A percentile compares a stretch with the other conserved stretches of the same genome.
Conservation (phyloP, 306 rosid genomes). For the Inga laurina region DNA sequence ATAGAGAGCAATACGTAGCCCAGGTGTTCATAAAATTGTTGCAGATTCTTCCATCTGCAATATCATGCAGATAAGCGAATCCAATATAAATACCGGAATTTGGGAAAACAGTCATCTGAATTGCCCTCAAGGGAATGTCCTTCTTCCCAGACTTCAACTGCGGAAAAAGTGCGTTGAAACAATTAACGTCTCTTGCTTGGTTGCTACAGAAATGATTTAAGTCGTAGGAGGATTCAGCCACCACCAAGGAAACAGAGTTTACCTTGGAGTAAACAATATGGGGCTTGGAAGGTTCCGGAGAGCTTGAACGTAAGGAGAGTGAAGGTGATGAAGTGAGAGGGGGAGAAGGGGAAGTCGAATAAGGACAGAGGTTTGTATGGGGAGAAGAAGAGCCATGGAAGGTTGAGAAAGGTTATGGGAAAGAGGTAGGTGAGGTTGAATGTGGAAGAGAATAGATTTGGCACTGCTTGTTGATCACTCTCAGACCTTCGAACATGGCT, state of each 20-base stretch:
- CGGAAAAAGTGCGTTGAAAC: constrained; percentile 39
- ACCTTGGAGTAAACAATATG: constrained; percentile 19
- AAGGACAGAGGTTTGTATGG: constrained; percentile 52
- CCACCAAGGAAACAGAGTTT: constrained; percentile 32
- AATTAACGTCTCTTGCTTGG: constrained; percentile 23
- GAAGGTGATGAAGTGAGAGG: constrained; percentile 33
- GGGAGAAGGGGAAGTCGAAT: constrained; percentile 41
- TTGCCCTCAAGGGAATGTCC: constrained; percentile 39
- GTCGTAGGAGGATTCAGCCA: constrained; percentile 37
- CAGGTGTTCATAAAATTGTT: constrained; percentile 51
- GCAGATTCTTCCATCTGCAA: constrained; percentile 51
- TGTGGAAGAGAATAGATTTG: constrained; percentile 27
- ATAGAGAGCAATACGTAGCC: constrained; percentile 33
- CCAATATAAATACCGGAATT: constrained; percentile 46
- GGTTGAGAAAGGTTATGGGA: constrained; percentile 54
- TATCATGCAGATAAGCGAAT: constrained; percentile 38
- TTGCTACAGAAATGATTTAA: constrained; percentile 30
- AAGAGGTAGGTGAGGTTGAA: constrained; percentile 16
- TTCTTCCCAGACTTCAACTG: constrained; percentile 2
- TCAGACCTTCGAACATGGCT: neutral
- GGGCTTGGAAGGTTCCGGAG: constrained; percentile 35
- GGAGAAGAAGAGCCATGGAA: constrained; percentile 70
- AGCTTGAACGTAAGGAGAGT: constrained; percentile 46
- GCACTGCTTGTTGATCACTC: constrained; percentile 38
- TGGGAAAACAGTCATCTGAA: constrained; percentile 49